These are phyloP conservation scores for Fonsecaea multimorphosa DNA, from an alignment of 2,329 filamentous ascomycete genomes.

Conservation along the genomic window DNA sequence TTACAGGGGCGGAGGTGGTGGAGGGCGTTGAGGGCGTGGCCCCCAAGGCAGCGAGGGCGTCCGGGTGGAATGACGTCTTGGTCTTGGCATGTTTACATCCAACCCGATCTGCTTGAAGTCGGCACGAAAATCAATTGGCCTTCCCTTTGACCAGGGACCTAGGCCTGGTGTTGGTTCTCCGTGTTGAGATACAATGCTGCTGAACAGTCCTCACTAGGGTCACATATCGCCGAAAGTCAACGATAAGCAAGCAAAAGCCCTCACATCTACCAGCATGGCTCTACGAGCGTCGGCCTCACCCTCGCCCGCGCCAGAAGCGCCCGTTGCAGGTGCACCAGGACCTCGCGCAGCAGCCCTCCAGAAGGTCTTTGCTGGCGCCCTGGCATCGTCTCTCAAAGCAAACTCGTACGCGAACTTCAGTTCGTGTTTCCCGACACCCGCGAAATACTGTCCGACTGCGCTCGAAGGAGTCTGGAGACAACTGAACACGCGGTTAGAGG, in stretches of 20 bases:
- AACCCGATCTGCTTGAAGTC: background rate
- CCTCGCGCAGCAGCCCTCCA: constrained; percentile 65
- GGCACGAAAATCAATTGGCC: background rate
- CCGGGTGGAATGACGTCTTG: background rate
- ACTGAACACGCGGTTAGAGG: constrained; percentile 64
- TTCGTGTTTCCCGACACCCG: constrained; percentile 68
- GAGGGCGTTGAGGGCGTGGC: too few relatives aligned
- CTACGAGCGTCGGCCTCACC: constrained; percentile 47
- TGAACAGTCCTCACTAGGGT: background rate
- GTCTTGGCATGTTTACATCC: constrained; percentile 24
- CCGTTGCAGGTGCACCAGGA: constrained; percentile 61
- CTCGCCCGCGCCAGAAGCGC: constrained; percentile 60
- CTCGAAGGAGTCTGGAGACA: constrained; percentile 64
- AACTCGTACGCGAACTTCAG: constrained; percentile 68
- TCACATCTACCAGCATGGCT: constrained; percentile 20
- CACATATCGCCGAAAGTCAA: background rate
- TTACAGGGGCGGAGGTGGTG: too few relatives aligned
- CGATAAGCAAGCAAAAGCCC: background rate
- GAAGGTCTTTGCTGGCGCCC: constrained; percentile 65
- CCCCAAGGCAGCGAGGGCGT: background rate
- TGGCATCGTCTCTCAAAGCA: constrained; percentile 65
- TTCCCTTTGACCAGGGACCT: background rate
- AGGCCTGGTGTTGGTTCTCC: background rate
- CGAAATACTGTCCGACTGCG: constrained; percentile 61
- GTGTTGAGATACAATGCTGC: background rate